A percentile compares a stretch with the other conserved stretches of the same genome.
phyloP scores from a whole-genome alignment of 768 basidiomycete species.

The Rubroboletus pulcherrimus region DNA sequence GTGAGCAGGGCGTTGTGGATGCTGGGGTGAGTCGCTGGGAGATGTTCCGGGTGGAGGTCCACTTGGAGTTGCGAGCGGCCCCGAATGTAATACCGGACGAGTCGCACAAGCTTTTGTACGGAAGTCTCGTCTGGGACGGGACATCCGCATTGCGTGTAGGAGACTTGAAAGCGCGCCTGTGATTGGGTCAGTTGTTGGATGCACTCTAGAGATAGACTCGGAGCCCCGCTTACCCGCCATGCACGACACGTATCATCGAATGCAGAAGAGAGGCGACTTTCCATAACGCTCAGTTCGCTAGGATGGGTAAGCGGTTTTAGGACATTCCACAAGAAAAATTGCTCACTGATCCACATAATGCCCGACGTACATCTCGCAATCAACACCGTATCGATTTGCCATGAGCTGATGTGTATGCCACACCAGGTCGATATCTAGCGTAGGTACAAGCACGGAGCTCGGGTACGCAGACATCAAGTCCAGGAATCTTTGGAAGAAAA shows the following conservation, averaged over 20 bases:
- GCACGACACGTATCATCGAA: slow-evolving; percentile 52
- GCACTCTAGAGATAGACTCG: not conserved
- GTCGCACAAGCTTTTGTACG: slow-evolving; percentile 39
- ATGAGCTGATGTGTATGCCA: slow-evolving; percentile 76
- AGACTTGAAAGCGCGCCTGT: slow-evolving; percentile 42
- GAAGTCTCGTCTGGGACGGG: slow-evolving; percentile 44
- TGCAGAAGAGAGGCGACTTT: slow-evolving; percentile 39
- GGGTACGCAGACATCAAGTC: slow-evolving; percentile 49
- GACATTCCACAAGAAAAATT: not conserved
- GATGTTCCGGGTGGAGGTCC: slow-evolving; percentile 33
- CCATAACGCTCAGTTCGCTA: slow-evolving; percentile 51
- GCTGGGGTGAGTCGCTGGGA: slow-evolving; percentile 53
- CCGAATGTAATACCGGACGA: slow-evolving; percentile 21
- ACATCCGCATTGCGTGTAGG: slow-evolving; percentile 62
- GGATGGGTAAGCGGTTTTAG: not conserved
- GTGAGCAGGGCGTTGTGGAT: slow-evolving; percentile 47
- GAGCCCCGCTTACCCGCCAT: slow-evolving; percentile 39
- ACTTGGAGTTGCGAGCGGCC: slow-evolving; percentile 31
- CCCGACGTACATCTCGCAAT: slow-evolving; percentile 42
- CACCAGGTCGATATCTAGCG: slow-evolving; percentile 69
- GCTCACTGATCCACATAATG: slow-evolving; percentile 56
- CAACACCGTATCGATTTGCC: slow-evolving; percentile 40
- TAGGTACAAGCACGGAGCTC: slow-evolving; percentile 48
- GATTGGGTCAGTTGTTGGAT: slow-evolving; percentile 9
- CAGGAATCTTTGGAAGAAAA: slow-evolving; percentile 40